Base-by-base conservation (phyloP, 257 asterid genomes). In the Nicotiana attenuata region DNA sequence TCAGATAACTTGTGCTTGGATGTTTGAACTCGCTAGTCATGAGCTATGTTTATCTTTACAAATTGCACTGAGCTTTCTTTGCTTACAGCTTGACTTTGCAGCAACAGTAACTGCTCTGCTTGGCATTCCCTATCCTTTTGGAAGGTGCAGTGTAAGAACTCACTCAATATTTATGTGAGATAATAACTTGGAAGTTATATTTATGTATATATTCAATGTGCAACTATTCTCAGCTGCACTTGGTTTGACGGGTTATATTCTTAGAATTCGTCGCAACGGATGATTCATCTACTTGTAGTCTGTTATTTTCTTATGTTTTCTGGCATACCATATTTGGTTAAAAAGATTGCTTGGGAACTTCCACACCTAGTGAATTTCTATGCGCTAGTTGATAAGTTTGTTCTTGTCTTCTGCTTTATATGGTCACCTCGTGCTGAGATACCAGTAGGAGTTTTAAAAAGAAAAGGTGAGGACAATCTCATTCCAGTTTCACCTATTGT, bases 101-200 rank as follows among this genome's bases (percentile, higher is more conserved):
- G 95, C 90, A 20, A 93, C 99, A 77, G 93, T 93, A 33, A 91
- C 96, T 88, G 93, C 98, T 20, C 88, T 95, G 86, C 92, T 95
- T 84, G 99, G 97, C 78, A 56, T 95, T 85, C 98, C 99, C 50
- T 89, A 91, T 91, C 98, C 99, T 81, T 95, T 95, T 85, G 98
- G 99, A 89, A 95, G 98, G 98, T 94, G 89, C 85, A 57, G 80
- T 78, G 75, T 81, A 81, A 84, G 71, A 87, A 65, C 84, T 41
- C 68, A 66, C 80, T 81, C 57, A 14, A 63, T 29, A 76, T 64
- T 73, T 52, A 52, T 52, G 57, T 15, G 57, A 52, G 57, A 52
- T 52, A 4, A 52, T 52, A 52, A 52, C 57, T 14, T 52, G 6
- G 19, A 52, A 52, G 57, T 52, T 52, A 52, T 41, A 41, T 41